These are phyloP conservation scores for Rhazya stricta DNA, from an alignment of 257 asterid genomes.

Conservation along the genomic window DNA sequence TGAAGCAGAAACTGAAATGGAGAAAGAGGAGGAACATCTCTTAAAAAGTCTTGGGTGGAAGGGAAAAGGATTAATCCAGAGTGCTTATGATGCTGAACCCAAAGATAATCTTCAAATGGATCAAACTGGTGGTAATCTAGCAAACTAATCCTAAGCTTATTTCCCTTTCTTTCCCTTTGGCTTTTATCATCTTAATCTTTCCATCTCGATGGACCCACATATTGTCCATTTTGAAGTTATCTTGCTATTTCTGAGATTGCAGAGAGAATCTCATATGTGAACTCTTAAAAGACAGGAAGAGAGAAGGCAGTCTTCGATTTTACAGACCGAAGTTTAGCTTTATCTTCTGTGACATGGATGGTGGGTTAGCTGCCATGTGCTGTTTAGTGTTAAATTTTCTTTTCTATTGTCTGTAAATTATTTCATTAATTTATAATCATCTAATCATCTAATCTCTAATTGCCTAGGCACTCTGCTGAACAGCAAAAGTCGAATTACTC, in stretches of 20 bases:
- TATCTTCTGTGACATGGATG: constrained; percentile 99
- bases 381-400: not conserved
- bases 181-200: not conserved
- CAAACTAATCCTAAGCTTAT: constrained; percentile 17
- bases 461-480: constrained; percentile 82
- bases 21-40: constrained; percentile 75
- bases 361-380: constrained; percentile 38
- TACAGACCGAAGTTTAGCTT: constrained; percentile 83
- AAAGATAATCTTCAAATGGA: constrained; percentile 42
- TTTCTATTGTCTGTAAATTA: not conserved
- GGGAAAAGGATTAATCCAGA: constrained; percentile 89
- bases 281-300: constrained; percentile 98
- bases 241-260: constrained; percentile 40
- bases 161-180: constrained; percentile 6
- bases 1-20: constrained; percentile 97
- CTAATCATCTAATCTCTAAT: not conserved
- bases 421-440: constrained; percentile 3
- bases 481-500: constrained; percentile 82
- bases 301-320: constrained; percentile 91
- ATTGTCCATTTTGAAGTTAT: constrained; percentile 28
- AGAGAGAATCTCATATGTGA: constrained; percentile 50
- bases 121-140: constrained; percentile 57
- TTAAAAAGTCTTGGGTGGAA: constrained; percentile 85
- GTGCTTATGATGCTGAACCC: constrained; percentile 57
- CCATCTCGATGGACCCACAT: not conserved